A percentile compares a stretch with the other conserved stretches of the same genome.
Evolutionary conservation across 2,329 filamentous ascomycete species (phyloP).

Genomic region (Aspergillus calidoustus): DNA sequence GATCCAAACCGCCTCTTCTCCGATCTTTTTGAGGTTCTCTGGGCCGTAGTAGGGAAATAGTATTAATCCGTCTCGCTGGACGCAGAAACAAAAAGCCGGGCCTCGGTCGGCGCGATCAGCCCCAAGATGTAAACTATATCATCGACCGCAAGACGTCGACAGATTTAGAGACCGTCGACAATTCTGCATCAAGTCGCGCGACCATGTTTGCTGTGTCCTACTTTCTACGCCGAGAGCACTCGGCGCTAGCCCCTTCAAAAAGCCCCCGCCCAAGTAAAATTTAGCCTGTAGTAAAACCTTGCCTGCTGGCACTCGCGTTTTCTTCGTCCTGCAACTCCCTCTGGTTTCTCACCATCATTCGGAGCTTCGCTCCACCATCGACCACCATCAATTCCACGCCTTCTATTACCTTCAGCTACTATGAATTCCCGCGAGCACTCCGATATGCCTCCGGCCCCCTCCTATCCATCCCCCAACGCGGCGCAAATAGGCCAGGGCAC

Average conservation of each 20-base stretch:
- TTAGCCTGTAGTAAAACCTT: constrained; percentile 44
- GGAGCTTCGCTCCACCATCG: constrained; percentile 40
- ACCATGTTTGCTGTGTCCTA: constrained; percentile 39
- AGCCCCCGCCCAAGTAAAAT: constrained; percentile 36
- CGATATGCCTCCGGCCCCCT: constrained; percentile 49
- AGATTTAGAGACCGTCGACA: constrained; percentile 20
- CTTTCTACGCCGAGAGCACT: constrained; percentile 35
- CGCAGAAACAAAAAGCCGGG: constrained; percentile 49
- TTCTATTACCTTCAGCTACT: constrained; percentile 19
- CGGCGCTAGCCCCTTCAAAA: constrained; percentile 44
- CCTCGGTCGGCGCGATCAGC: constrained; percentile 41
- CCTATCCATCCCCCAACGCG: constrained; percentile 50
- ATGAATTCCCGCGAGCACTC: constrained; percentile 50
- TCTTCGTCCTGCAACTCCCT: constrained; percentile 30
- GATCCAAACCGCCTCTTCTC: neutral
- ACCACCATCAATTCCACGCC: constrained; percentile 22
- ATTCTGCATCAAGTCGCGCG: constrained; percentile 27
- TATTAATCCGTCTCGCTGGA: constrained; percentile 45
- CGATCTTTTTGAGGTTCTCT: constrained; percentile 14
- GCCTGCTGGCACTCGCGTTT: constrained; percentile 36
- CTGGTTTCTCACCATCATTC: constrained; percentile 28
- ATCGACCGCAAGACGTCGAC: constrained; percentile 22
- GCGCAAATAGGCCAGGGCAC: constrained; percentile 50
- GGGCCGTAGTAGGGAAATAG: constrained; percentile 40
- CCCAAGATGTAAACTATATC: constrained; percentile 35